These are phyloP conservation scores for Ceratocystis colombiana DNA, from an alignment of 2,329 filamentous ascomycete genomes.

Conservation along the genomic window DNA sequence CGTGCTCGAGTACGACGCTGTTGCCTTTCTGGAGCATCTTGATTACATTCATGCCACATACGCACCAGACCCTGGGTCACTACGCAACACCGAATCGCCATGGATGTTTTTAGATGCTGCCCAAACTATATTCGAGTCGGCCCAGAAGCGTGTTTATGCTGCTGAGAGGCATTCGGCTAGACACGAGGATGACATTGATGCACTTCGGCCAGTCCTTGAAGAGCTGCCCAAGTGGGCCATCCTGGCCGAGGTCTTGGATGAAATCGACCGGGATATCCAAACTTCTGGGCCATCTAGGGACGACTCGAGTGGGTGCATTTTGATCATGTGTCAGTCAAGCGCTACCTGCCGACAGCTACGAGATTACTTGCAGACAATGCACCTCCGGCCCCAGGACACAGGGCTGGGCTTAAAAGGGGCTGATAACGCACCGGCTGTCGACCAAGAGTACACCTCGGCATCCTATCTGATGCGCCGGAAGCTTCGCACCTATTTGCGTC, in stretches of 20 bases:
- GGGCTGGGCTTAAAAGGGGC: slow-evolving; percentile 33
- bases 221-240: slow-evolving; percentile 91
- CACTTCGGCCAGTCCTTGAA: slow-evolving; percentile 72
- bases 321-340: slow-evolving; percentile 91
- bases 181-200: slow-evolving; percentile 40
- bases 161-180: slow-evolving; percentile 35
- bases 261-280: slow-evolving; percentile 85
- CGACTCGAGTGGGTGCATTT: slow-evolving; percentile 79
- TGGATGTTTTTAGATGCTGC: slow-evolving; percentile 96
- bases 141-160: slow-evolving; percentile 77
- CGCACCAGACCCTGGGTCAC: slow-evolving; percentile 77
- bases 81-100: slow-evolving; percentile 77
- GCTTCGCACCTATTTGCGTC: slow-evolving; percentile 74
- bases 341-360: slow-evolving; percentile 77
- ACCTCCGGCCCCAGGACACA: slow-evolving; percentile 51
- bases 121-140: slow-evolving; percentile 84
- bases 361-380: slow-evolving; percentile 87
- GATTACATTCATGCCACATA: slow-evolving; percentile 91
- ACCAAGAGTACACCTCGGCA: slow-evolving; percentile 54
- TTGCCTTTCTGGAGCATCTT: slow-evolving; percentile 83
- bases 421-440: slow-evolving; percentile 29
- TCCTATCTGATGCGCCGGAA: slow-evolving; percentile 84
- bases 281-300: slow-evolving; percentile 67
- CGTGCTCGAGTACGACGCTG: slow-evolving; percentile 75
- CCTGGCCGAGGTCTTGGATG: slow-evolving; percentile 78